phyloP scores from a whole-genome alignment of 2,329 filamentous ascomycete genomes.

The Acrodontium crateriforme region DNA sequence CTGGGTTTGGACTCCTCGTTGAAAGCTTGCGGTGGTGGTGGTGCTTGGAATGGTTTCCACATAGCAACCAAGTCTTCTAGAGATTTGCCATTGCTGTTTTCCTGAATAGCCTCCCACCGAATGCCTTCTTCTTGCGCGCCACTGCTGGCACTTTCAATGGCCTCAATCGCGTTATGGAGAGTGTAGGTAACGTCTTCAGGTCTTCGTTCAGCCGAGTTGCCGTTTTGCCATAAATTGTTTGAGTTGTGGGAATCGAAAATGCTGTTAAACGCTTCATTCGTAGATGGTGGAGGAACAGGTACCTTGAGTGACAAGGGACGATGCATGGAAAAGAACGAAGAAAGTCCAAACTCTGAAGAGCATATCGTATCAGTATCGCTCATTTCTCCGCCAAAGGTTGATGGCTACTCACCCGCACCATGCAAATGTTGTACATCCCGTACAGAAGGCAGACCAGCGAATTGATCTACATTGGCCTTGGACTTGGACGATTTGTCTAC shows the following conservation, averaged over 20 bases:
- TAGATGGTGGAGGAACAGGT: slow-evolving; percentile 60
- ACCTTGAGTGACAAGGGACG: slow-evolving; percentile 81
- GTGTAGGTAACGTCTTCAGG: slow-evolving; percentile 29
- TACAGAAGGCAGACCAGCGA: slow-evolving; percentile 54
- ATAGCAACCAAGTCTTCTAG: slow-evolving; percentile 28
- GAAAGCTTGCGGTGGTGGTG: slow-evolving; percentile 58
- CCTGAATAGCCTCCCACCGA: slow-evolving; percentile 25
- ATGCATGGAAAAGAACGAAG: slow-evolving; percentile 91
- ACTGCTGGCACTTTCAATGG: slow-evolving; percentile 22
- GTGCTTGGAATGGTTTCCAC: slow-evolving; percentile 67
- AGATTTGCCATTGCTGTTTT: slow-evolving; percentile 22
- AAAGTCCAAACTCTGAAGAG: slow-evolving; percentile 62
- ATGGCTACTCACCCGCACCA: slow-evolving; percentile 14
- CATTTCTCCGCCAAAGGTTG: slow-evolving; percentile 2
- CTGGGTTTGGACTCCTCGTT: slow-evolving; percentile 6
- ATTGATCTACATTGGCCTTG: slow-evolving; percentile 30
- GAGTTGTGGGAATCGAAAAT: slow-evolving; percentile 54
- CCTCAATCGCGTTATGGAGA: slow-evolving; percentile 29
- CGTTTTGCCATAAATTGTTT: slow-evolving; percentile 30
- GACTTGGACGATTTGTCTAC: slow-evolving; percentile 10
- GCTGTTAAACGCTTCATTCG: slow-evolving; percentile 62
- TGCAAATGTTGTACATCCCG: slow-evolving; percentile 61
- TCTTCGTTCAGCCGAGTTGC: slow-evolving; percentile 30
- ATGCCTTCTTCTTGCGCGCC: slow-evolving; percentile 22
- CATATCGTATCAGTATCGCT: slow-evolving; percentile 6